Conservation (phyloP, 2,329 filamentous ascomycete genomes). For the Stagonosporopsis tanaceti region DNA sequence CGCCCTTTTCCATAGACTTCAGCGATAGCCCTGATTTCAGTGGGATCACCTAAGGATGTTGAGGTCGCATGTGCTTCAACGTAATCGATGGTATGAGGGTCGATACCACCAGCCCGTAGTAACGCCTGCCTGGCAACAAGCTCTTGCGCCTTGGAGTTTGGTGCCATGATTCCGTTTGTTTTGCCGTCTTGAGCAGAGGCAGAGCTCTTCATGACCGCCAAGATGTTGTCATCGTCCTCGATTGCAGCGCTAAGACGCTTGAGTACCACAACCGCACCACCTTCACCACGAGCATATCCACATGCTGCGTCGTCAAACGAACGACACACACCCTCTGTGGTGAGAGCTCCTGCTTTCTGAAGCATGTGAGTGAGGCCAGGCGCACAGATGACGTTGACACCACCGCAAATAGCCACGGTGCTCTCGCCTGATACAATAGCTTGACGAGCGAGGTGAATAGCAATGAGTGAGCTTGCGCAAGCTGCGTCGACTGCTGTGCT, state of each 20-base stretch:
- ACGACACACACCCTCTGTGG: slow-evolving; percentile 39
- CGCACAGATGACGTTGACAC: slow-evolving; percentile 46
- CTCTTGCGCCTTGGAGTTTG: slow-evolving; percentile 43
- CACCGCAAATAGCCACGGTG: slow-evolving; percentile 26
- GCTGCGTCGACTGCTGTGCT: slow-evolving; percentile 52
- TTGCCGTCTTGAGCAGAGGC: slow-evolving; percentile 45
- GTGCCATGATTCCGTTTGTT: slow-evolving; percentile 49
- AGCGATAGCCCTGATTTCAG: slow-evolving; percentile 29
- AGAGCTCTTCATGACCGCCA: slow-evolving; percentile 40
- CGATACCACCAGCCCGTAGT: slow-evolving; percentile 11
- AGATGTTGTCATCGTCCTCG: slow-evolving; percentile 38
- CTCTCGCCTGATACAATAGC: slow-evolving; percentile 40
- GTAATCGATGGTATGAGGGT: slow-evolving; percentile 22
- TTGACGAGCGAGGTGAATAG: slow-evolving; percentile 44
- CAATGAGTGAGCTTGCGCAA: slow-evolving; percentile 46
- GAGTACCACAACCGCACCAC: slow-evolving; percentile 40
- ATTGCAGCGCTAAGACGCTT: slow-evolving; percentile 40
- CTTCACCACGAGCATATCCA: slow-evolving; percentile 46
- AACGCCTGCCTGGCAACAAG: slow-evolving; percentile 30
- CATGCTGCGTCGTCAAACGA: slow-evolving; percentile 44
- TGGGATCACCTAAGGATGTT: slow-evolving; percentile 59
- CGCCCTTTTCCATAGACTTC: slow-evolving; percentile 18
- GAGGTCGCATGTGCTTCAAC: slow-evolving; percentile 57
- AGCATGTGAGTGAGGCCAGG: slow-evolving; percentile 46
- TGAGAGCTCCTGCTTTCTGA: slow-evolving; percentile 39